Evolutionary conservation across 108 stramenopile species (phyloP), one percentile per base, ranked within the genome.

Genomic region (Skeletonema grethae): DNA sequence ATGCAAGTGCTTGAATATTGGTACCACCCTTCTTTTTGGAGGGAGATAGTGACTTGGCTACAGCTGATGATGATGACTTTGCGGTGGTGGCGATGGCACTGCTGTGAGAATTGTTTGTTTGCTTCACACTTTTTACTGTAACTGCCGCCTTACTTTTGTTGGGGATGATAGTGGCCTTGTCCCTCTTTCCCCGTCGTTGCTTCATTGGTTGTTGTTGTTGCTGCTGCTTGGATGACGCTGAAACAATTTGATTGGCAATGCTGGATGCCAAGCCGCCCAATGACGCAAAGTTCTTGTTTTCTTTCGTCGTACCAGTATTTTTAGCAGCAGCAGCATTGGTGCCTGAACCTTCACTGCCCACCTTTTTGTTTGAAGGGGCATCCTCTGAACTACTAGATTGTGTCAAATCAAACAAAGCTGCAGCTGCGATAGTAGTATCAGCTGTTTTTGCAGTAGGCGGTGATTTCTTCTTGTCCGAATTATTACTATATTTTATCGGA

Each of bases 1-100:
- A 34, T 25, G 56, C 72, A 24, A 73, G 32, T 25, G 72, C 15
- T 46, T 73, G 64, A 10, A 53, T n/a, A 6, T 53, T 20, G 0
- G 24, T 53, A 16, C 50, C 22, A 53, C 22, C 22, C 50, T 53
- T 53, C 6, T 20, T 53, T 8, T 53, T 53, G 22, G 50, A 7
- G 7, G 50, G 50, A 22, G 50, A 53, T 8, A 22, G 22, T 7
- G 18, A 4, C 50, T 53, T 53, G 18, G 20, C 22, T n/a, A 24
- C 50, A 22, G 50, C 25, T 28, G 25, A 15, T 53, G 50, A 20
- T 53, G 50, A 20, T 53, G 50, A 11, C 11, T 38, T 38, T 38
- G 36, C 22, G 15, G 18, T 24, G 18, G 18, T 20, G 16, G 48
- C 0, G 8, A 24, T 22, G 3, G 5, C 50, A 53, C 20, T 50